These are phyloP conservation scores for Fusarium nematophilum DNA, from an alignment of 2,329 filamentous ascomycete species.

Conservation along the genomic window DNA sequence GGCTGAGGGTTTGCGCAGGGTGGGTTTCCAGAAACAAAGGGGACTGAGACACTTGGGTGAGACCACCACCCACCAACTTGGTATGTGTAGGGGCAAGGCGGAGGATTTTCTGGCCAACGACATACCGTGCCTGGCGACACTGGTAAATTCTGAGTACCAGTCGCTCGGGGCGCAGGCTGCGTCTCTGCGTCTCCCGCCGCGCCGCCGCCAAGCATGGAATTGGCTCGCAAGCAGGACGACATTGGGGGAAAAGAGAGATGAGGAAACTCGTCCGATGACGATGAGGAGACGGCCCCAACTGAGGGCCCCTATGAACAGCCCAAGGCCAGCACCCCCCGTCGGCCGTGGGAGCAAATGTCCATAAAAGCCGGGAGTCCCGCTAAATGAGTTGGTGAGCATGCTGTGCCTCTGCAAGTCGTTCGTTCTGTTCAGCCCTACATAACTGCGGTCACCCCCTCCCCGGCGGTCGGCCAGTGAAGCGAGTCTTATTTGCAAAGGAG, in stretches of 20 bases:
- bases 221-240: conserved; percentile 21
- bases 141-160: conserved; percentile 20
- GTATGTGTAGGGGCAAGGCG: conserved; percentile 17
- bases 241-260: conserved; percentile 36
- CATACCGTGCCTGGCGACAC: conserved; percentile 28
- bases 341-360: conserved; percentile 18
- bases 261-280: conserved; percentile 29
- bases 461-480: not conserved
- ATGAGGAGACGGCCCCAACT: conserved; percentile 13
- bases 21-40: conserved; percentile 37
- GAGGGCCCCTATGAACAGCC: conserved; percentile 10
- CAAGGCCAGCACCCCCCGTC: conserved; percentile 19
- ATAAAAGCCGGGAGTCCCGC: conserved; percentile 41
- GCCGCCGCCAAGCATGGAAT: conserved; percentile 22
- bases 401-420: conserved; percentile 25
- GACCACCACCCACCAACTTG: conserved; percentile 26
- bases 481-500: conserved; percentile 6
- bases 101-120: conserved; percentile 34
- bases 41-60: conserved; percentile 34
- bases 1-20: conserved; percentile 17
- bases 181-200: conserved; percentile 2
- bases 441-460: conserved; percentile 16
- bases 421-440: conserved; percentile 39
- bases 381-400: conserved; percentile 18
- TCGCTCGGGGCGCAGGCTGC: conserved; percentile 16